Evolutionary conservation across 225 moss, liverwort and hornwort species (phyloP), one percentile per base, ranked within the genome.

Genomic region (Neckera pumila): DNA sequence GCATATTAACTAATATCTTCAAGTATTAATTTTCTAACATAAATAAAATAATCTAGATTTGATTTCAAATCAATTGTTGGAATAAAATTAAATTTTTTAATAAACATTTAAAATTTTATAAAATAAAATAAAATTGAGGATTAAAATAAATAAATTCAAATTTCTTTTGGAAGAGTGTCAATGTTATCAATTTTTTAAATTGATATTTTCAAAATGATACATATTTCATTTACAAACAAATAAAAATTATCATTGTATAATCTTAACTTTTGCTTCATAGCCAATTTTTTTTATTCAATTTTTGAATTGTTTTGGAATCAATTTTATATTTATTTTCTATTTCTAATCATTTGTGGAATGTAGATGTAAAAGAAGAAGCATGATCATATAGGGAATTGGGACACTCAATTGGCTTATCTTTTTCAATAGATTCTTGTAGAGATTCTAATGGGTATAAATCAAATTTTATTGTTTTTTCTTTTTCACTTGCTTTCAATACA

Each of bases 111-210:
- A n/a, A n/a, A n/a, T n/a, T n/a, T n/a, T n/a, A n/a, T n/a, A n/a
- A n/a, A n/a, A n/a, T n/a, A n/a, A n/a, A n/a, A n/a, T n/a, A n/a
- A n/a, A n/a, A n/a, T n/a, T n/a, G n/a, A n/a, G n/a, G 4, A 23
- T 53, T 22, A 1, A 6, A 36, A 7, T 19, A 3, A 28, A 17
- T 6, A 10, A 11, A 38, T 38, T 17, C n/a, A n/a, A 5, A 12
- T 0, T 26, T 56, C 26, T 26, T 0, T 26, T 17, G 1, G 6
- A 14, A 54, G 10, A 16, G 2, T 16, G 0, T 17, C 54, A 54
- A 16, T 56, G 5, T 7, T 31, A 7, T 49, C 2, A 28, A 33
- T 31, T 43, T 27, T 76, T 14, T 0, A 25, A 19, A 16, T 18
- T 1, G 0, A 2, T 43, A 10, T 17, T 45, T 45, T 28, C 0